Conservation (phyloP, 2,329 filamentous ascomycete species). For the Neofusicoccum laricinum region DNA sequence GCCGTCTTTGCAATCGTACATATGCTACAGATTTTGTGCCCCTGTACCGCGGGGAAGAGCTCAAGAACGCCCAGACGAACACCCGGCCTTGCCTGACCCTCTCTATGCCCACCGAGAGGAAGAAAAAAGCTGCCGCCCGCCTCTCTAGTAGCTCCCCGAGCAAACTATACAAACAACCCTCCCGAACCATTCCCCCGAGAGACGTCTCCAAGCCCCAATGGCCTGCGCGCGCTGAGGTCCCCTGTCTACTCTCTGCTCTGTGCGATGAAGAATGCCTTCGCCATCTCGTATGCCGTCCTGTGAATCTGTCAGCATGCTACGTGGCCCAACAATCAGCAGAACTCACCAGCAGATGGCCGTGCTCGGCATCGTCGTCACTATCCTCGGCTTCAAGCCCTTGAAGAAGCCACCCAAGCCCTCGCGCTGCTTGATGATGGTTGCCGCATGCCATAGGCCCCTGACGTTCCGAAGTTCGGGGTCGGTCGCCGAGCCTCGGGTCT, state of each 20-base stretch:
- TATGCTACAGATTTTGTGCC: slow-evolving; percentile 16
- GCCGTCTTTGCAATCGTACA: slow-evolving; percentile 9
- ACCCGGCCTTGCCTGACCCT: background rate
- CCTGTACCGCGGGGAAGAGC: background rate
- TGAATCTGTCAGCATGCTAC: slow-evolving; percentile 19
- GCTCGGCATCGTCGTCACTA: slow-evolving; percentile 96
- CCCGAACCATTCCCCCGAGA: background rate
- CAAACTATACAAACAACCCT: slow-evolving; percentile 6
- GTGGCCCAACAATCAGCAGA: background rate
- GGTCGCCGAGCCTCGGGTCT: slow-evolving; percentile 80
- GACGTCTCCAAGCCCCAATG: background rate
- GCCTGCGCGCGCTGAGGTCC: too few relatives aligned
- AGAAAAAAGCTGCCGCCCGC: background rate
- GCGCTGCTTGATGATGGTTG: slow-evolving; percentile 74
- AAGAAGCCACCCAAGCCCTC: slow-evolving; percentile 88
- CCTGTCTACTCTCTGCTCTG: slow-evolving; percentile 26
- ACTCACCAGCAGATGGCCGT: slow-evolving; percentile 97
- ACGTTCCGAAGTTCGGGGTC: slow-evolving; percentile 82
- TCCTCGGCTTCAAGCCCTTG: slow-evolving; percentile 83
- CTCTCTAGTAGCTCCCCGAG: background rate
- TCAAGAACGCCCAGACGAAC: slow-evolving; percentile 14
- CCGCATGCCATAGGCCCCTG: slow-evolving; percentile 77
- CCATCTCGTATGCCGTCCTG: slow-evolving; percentile 66
- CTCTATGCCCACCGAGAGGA: slow-evolving; percentile 10
- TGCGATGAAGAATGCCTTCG: slow-evolving; percentile 64